A percentile compares a stretch with the other conserved stretches of the same genome.
Evolutionary conservation across 2,329 filamentous ascomycete species (phyloP).

Genomic region (Fusarium staphyleae): DNA sequence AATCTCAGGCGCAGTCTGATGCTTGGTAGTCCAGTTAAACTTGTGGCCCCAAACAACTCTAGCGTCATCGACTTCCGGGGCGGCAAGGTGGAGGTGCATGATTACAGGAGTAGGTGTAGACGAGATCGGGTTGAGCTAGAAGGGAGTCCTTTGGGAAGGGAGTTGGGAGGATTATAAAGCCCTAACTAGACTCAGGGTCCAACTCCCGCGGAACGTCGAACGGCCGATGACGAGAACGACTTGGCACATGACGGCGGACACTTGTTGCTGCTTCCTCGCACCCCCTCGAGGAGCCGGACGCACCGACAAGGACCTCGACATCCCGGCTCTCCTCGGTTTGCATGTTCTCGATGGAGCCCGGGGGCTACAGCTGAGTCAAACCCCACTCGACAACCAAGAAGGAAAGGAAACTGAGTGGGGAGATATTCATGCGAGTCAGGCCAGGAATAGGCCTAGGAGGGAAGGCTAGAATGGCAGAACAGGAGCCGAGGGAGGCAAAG

Average conservation of each 20-base stretch:
- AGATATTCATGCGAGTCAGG: neutral
- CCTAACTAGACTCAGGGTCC: neutral
- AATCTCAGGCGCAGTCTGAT: conserved; percentile 66
- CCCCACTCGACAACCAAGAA: conserved; percentile 5
- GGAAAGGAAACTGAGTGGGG: conserved; percentile 7
- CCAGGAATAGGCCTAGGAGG: conserved; percentile 1
- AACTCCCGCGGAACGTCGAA: neutral
- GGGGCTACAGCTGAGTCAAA: conserved; percentile 3
- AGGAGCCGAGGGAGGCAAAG: neutral
- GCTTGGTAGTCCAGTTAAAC: conserved; percentile 73
- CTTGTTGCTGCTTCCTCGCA: neutral
- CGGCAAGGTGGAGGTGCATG: conserved; percentile 19
- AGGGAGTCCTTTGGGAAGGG: neutral
- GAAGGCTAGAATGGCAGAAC: neutral
- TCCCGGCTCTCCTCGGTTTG: conserved; percentile 3
- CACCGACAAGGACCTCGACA: conserved; percentile 17
- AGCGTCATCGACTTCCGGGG: conserved; percentile 6
- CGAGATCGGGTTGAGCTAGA: neutral
- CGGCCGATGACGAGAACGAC: conserved; percentile 20
- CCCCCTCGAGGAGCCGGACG: neutral
- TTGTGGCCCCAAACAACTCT: conserved; percentile 51
- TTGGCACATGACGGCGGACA: conserved; percentile 18
- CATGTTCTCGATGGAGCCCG: conserved; percentile 4
- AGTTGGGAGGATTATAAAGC: conserved; percentile 1
- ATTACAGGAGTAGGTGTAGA: neutral